A percentile compares a stretch with the other conserved stretches of the same genome.
phyloP scores from a whole-genome alignment of 257 asterid genomes.

The Ligustrum vulgare region DNA sequence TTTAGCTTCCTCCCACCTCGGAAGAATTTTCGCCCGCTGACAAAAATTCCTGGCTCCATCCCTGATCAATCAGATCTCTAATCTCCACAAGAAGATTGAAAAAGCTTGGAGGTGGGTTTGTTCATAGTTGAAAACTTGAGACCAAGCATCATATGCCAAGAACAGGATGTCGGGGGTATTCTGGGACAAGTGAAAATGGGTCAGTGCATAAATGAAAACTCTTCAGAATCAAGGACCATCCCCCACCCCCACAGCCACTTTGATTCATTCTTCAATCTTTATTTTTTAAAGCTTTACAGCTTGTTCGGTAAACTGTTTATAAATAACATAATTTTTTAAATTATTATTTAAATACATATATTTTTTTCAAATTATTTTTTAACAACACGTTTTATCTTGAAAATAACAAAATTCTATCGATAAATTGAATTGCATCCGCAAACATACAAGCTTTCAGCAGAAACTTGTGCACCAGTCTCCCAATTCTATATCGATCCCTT shows the following conservation, averaged over 20 bases:
- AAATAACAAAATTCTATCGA: no score
- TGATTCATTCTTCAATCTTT: neutral
- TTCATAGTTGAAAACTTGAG: neutral
- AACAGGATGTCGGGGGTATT: neutral
- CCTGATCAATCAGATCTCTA: no score
- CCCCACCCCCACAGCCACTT: neutral
- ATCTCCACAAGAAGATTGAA: neutral
- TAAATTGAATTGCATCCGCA: no score
- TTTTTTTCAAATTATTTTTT: no score
- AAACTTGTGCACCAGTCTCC: neutral
- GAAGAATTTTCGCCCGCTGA: no score
- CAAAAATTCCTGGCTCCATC: no score
- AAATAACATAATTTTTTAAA: no score
- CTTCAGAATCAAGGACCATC: neutral
- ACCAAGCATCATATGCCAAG: neutral
- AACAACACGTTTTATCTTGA: no score
- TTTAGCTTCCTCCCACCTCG: no score
- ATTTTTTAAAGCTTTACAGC: neutral
- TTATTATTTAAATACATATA: no score
- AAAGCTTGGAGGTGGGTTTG: neutral
- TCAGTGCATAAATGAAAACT: neutral
- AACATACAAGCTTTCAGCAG: neutral
- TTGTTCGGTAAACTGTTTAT: no score
- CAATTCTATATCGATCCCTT: neutral
- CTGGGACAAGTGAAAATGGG: conserved; percentile 2